Percentiles rank a stretch among this genome's conserved stretches.
These are phyloP conservation scores for Simmondsia chinensis DNA, from an alignment of 148 eudicot species.

Conservation along the genomic window DNA sequence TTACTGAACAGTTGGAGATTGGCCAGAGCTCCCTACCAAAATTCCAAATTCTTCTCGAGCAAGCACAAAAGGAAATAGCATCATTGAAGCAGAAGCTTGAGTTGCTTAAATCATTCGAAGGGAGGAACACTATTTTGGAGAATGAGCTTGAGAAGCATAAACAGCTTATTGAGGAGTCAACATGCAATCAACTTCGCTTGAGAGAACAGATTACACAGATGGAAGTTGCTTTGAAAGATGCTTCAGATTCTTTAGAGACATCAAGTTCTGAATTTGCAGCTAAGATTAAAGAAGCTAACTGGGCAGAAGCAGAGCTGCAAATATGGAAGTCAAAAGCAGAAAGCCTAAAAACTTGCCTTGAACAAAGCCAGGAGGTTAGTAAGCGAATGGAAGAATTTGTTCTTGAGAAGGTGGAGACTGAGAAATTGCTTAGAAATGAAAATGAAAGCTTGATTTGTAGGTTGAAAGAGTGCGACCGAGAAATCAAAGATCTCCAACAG, in stretches of 20 bases:
- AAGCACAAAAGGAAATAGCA: conserved; percentile 30
- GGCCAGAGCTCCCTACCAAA: conserved; percentile 14
- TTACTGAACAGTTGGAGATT: conserved; percentile 16
- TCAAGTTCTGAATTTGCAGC: conserved; percentile 25
- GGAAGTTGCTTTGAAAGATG: conserved; percentile 33
- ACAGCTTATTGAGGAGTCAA: conserved; percentile 39
- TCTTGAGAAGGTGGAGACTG: conserved; percentile 15
- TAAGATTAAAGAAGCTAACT: conserved; percentile 27
- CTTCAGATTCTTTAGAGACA: conserved; percentile 25
- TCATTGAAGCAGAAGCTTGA: conserved; percentile 23
- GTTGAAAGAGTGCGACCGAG: conserved; percentile 29
- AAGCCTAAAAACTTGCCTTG: conserved; percentile 26
- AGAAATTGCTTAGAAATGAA: conserved; percentile 21
- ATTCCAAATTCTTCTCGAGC: conserved; percentile 14
- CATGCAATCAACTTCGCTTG: conserved; percentile 22
- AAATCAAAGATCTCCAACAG: conserved; percentile 23
- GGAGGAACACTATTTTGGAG: conserved; percentile 22
- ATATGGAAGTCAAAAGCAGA: conserved; percentile 39
- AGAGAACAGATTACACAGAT: conserved; percentile 37
- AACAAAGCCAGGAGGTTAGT: conserved; percentile 29
- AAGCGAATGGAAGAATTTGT: conserved; percentile 19
- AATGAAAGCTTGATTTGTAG: conserved; percentile 22
- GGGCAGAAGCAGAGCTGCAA: conserved; percentile 25
- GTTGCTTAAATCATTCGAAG: conserved; percentile 23
- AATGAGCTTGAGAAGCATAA: conserved; percentile 24